A percentile compares a stretch with the other conserved stretches of the same genome.
Conservation (phyloP, 1,284 basidiomycete genomes). For the Pisolithus thermaeus region DNA sequence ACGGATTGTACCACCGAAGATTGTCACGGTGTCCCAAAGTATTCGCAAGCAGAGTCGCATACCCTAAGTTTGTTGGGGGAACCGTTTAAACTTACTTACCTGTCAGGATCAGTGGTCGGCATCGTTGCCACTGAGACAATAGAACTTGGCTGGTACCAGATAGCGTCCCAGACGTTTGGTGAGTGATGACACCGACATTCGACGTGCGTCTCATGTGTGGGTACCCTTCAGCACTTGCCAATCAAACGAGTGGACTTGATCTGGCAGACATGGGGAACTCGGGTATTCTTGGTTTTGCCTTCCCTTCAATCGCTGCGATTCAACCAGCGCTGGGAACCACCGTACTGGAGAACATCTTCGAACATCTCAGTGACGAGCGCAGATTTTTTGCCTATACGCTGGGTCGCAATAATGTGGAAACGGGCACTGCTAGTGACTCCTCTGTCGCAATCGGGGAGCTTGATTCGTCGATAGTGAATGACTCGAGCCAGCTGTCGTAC, state of each 20-base stretch:
- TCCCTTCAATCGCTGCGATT: conserved; percentile 46
- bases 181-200: neutral
- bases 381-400: conserved; percentile 51
- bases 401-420: conserved; percentile 27
- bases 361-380: conserved; percentile 34
- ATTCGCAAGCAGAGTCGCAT: conserved; percentile 22
- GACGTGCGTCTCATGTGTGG: conserved; percentile 1
- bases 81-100: conserved; percentile 40
- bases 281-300: conserved; percentile 52
- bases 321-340: conserved; percentile 37
- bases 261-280: conserved; percentile 46
- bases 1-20: conserved; percentile 28
- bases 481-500: conserved; percentile 32
- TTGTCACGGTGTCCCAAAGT: conserved; percentile 30
- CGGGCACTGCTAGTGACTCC: conserved; percentile 28
- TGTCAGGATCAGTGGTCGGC: conserved; percentile 43
- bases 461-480: conserved; percentile 35
- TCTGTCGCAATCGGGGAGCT: conserved; percentile 50
- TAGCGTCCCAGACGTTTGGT: conserved; percentile 31
- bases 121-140: conserved; percentile 39
- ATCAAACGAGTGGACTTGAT: conserved; percentile 39
- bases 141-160: conserved; percentile 38
- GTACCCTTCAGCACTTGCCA: conserved; percentile 38
- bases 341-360: conserved; percentile 45
- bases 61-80: conserved; percentile 29